phyloP scores from a whole-genome alignment of 2,329 filamentous ascomycete genomes.

The Alternaria sp. region DNA sequence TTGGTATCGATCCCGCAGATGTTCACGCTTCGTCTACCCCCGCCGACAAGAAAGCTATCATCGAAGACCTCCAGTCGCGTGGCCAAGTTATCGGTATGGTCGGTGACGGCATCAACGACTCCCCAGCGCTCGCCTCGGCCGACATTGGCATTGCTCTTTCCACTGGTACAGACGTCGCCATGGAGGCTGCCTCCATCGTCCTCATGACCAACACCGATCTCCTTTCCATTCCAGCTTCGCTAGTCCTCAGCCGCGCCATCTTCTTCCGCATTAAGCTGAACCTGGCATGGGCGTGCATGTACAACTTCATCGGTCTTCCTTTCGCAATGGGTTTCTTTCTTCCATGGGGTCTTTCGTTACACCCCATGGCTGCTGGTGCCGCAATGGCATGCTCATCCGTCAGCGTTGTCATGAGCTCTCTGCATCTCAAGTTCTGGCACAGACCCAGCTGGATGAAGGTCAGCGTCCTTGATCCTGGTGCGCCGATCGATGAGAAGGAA shows the following conservation, averaged over 20 bases:
- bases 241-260: slow-evolving; percentile 82
- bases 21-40: slow-evolving; percentile 90
- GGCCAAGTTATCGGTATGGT: slow-evolving; percentile 93
- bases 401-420: slow-evolving; percentile 82
- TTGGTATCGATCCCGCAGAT: slow-evolving; percentile 77
- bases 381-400: slow-evolving; percentile 94
- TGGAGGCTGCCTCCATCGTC: slow-evolving; percentile 95
- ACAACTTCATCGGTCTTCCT: slow-evolving; percentile 89
- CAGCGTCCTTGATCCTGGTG: slow-evolving; percentile 61
- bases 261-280: slow-evolving; percentile 95
- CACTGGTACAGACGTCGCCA: slow-evolving; percentile 93
- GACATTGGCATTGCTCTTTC: slow-evolving; percentile 92
- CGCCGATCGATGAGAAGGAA: slow-evolving; percentile 38
- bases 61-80: slow-evolving; percentile 73
- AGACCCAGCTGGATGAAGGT: slow-evolving; percentile 87
- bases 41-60: slow-evolving; percentile 86
- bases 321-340: slow-evolving; percentile 98
- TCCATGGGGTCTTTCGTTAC: slow-evolving; percentile 84
- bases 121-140: slow-evolving; percentile 89
- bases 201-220: slow-evolving; percentile 92
- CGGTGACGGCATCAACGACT: slow-evolving; percentile 96
- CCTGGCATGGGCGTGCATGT: slow-evolving; percentile 88
- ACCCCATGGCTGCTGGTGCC: slow-evolving; percentile 91
- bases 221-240: slow-evolving; percentile 87
- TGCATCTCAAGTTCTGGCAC: slow-evolving; percentile 86